Base-by-base conservation (phyloP, 2,329 filamentous ascomycete genomes). In the Elsinoe australis region DNA sequence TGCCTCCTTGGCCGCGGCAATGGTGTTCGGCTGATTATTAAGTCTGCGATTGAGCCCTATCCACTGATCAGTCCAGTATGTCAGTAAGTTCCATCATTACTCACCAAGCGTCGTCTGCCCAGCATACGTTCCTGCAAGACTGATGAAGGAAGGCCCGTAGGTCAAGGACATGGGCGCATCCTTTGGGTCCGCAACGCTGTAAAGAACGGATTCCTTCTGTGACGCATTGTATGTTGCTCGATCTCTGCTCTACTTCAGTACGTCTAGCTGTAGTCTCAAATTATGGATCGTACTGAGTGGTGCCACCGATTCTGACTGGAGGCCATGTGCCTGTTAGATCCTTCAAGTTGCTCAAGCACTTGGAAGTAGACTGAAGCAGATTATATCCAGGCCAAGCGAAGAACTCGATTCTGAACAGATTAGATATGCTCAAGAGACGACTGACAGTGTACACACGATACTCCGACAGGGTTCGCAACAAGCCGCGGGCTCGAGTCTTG, bases 1-100 rank as follows among this genome's bases (percentile, higher is more conserved):
- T 1, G 70, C 74, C 0, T 66, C 55, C 34, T 65, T 66, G 1
- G 75, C 74, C 0, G 75, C 76, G 0, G 66, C 64, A 26, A 78
- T 71, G 0, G 74, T 78, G 53, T 79, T 79, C n/a, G 62, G 55
- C 14, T 76, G 62, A 36, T 76, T 65, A 52, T 78, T 68, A 24
- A 73, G 67, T 1, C 73, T 70, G 29, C 76, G 67, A 54, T 79
- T 78, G 22, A 79, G 61, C 1, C 74, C 56, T 53, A 34, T 5
- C 3, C 5, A 12, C 26, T 29, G 2, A 36, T 49, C 42, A 49
- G 32, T 10, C 14, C 5, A 8, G 10, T 24, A 8, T n/a, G 12
- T 10, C 18, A 24, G 14, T 3, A 10, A 22, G 2, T 5, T 18
- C 10, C 15, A 14, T 51, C n/a, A n/a, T 22, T 12, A 29, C 44